A percentile compares a stretch with the other conserved stretches of the same genome.
phyloP scores from a whole-genome alignment of 2,329 filamentous ascomycete species.

The Tolypocladium amazonense region DNA sequence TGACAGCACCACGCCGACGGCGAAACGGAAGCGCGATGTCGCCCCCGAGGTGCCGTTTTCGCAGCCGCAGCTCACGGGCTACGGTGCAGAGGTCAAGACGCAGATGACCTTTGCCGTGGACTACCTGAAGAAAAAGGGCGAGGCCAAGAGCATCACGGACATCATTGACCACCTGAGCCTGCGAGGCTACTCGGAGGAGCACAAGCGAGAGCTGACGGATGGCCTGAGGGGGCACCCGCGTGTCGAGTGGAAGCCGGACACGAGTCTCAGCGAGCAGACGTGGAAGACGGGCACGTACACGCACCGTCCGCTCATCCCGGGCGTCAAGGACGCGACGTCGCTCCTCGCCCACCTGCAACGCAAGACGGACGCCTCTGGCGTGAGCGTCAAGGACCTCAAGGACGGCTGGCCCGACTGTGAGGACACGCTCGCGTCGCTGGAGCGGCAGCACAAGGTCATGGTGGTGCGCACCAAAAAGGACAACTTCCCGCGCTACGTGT shows the following conservation, averaged over 20 bases:
- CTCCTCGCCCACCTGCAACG: constrained; percentile 73
- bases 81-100: constrained; percentile 71
- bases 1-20: constrained; percentile 52
- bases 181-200: constrained; percentile 47
- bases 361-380: constrained; percentile 69
- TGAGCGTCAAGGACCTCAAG: constrained; percentile 82
- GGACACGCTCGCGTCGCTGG: constrained; percentile 65
- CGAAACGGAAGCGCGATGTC: constrained; percentile 49
- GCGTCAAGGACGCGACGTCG: constrained; percentile 67
- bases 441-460: constrained; percentile 67
- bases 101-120: constrained; percentile 82
- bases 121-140: constrained; percentile 63
- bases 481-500: constrained; percentile 73
- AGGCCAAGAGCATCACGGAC: constrained; percentile 60
- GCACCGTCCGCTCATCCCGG: constrained; percentile 71
- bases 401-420: constrained; percentile 90
- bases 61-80: constrained; percentile 65
- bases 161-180: constrained; percentile 75
- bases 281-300: constrained; percentile 64
- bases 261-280: constrained; percentile 52
- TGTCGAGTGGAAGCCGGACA: constrained; percentile 45
- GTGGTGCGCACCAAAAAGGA: constrained; percentile 91
- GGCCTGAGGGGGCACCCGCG: constrained; percentile 56
- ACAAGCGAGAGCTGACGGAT: constrained; percentile 53
- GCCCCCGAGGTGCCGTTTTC: constrained; percentile 52